These are phyloP conservation scores for Rhododendron henanense DNA, from an alignment of 148 eudicot species.

Conservation along the genomic window DNA sequence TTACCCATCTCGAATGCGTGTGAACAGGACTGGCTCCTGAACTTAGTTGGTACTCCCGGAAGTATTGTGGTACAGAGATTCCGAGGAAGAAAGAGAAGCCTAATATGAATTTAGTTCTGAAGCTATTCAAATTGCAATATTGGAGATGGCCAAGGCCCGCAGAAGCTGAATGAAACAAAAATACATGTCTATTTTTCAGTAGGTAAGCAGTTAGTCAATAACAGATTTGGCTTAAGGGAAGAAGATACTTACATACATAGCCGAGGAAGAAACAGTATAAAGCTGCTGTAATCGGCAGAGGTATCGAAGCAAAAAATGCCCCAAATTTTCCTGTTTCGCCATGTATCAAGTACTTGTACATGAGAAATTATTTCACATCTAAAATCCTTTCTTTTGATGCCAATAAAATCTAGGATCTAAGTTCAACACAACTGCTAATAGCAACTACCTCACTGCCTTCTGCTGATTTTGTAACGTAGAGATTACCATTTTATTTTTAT, in stretches of 20 bases:
- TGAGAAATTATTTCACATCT: neutral
- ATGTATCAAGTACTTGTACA: neutral
- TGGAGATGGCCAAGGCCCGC: slow-evolving; percentile 78
- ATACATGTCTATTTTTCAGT: neutral
- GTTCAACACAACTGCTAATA: neutral
- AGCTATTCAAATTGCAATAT: slow-evolving; percentile 79
- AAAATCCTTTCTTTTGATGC: neutral
- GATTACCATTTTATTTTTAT: neutral
- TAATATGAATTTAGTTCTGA: slow-evolving; percentile 62
- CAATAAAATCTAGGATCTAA: neutral
- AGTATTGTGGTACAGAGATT: slow-evolving; percentile 62
- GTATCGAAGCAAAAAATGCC: slow-evolving; percentile 79
- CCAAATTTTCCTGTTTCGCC: slow-evolving; percentile 58
- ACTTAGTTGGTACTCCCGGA: slow-evolving; percentile 33
- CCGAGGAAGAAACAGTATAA: slow-evolving; percentile 62
- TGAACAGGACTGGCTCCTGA: slow-evolving; percentile 31
- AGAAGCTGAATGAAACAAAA: slow-evolving; percentile 44
- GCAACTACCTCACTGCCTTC: neutral
- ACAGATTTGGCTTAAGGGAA: neutral
- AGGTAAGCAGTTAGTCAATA: neutral
- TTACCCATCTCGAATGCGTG: slow-evolving; percentile 59
- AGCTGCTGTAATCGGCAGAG: slow-evolving; percentile 65
- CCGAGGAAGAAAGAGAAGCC: slow-evolving; percentile 68
- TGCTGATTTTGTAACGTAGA: neutral
- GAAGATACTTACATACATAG: slow-evolving; percentile 53